Conservation (phyloP, 257 asterid genomes). For the Ilex aquifolium region DNA sequence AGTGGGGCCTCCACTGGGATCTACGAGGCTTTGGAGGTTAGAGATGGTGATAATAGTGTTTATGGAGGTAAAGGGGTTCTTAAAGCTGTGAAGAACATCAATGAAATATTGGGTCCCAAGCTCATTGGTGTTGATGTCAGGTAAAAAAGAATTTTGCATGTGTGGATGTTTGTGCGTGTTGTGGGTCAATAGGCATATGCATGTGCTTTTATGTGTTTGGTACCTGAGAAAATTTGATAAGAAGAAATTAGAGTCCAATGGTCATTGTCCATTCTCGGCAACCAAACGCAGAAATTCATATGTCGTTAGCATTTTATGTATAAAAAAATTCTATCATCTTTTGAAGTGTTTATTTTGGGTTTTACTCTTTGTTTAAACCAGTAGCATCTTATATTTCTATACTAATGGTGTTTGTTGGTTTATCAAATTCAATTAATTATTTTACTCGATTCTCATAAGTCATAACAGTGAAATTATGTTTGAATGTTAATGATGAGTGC, state of each 20-base stretch:
- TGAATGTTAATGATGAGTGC: neutral
- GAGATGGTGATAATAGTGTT: conserved; percentile 80
- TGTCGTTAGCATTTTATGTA: too few relatives aligned
- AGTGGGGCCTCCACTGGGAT: conserved; percentile 99
- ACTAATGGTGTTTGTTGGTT: too few relatives aligned
- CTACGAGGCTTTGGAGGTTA: conserved; percentile 92
- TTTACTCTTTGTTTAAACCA: too few relatives aligned
- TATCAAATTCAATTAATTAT: too few relatives aligned
- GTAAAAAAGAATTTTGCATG: conserved; percentile 24
- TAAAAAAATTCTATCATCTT: too few relatives aligned
- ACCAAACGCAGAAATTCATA: too few relatives aligned
- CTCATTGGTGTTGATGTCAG: conserved; percentile 90
- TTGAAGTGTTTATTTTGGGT: too few relatives aligned
- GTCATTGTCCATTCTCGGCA: too few relatives aligned
- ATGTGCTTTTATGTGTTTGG: neutral
- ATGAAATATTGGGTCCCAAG: conserved; percentile 70
- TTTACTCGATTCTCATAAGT: too few relatives aligned
- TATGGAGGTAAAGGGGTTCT: conserved; percentile 96
- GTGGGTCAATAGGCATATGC: neutral
- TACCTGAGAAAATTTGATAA: neutral
- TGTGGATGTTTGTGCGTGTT: neutral
- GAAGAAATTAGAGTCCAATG: neutral
- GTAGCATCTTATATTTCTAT: too few relatives aligned
- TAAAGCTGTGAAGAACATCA: conserved; percentile 73
- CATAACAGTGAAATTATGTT: neutral